phyloP scores from a whole-genome alignment of 2,329 filamentous ascomycete genomes.

The Rhinocladiella similis region DNA sequence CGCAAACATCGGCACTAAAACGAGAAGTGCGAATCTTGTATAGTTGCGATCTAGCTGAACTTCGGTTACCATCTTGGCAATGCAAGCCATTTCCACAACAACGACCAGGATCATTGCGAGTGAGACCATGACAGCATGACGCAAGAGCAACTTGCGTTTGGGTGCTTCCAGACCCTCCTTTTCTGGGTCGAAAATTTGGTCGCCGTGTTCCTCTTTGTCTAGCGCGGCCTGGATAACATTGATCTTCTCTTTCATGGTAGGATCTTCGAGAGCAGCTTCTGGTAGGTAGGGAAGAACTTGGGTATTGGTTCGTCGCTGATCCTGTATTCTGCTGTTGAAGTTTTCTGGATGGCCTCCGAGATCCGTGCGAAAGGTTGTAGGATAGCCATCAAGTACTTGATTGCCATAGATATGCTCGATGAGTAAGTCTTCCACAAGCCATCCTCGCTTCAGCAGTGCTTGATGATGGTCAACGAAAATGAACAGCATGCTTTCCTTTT shows the following conservation, averaged over 20 bases:
- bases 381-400: background rate
- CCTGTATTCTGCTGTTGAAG: background rate
- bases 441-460: constrained; percentile 1
- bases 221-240: constrained; percentile 10
- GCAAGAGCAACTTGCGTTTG: constrained; percentile 32
- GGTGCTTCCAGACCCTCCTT: constrained; percentile 13
- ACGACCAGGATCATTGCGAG: constrained; percentile 40
- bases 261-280: constrained; percentile 14
- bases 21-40: constrained; percentile 30
- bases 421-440: constrained; percentile 1
- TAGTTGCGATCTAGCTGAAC: constrained; percentile 41
- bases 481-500: background rate
- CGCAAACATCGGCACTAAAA: constrained; percentile 38
- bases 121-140: constrained; percentile 36
- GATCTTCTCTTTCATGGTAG: constrained; percentile 5
- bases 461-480: background rate
- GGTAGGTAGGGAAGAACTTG: constrained; percentile 3
- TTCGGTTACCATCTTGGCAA: constrained; percentile 37
- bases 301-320: background rate
- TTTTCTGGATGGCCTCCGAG: background rate
- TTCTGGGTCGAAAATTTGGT: constrained; percentile 11
- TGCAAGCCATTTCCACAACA: constrained; percentile 42
- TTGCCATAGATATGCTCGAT: constrained; percentile 2
- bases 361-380: background rate
- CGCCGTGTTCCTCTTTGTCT: constrained; percentile 9